Evolutionary conservation across 306 rosid species (phyloP).

Genomic region (Prinsepia uniflora): DNA sequence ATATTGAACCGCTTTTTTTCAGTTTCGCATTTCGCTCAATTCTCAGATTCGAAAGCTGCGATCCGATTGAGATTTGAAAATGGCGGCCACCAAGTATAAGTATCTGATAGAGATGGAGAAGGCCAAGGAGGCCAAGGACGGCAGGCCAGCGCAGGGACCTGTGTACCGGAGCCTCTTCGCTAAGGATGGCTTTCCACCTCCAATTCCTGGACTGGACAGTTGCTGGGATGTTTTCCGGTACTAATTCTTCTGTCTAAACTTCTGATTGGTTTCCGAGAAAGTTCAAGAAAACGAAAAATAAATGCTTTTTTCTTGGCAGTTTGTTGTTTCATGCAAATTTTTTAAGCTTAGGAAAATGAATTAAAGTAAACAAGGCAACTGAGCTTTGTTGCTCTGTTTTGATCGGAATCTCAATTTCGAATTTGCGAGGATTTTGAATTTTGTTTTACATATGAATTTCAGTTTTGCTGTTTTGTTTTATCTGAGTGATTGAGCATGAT

Average conservation of each 20-base stretch:
- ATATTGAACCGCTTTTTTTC: background rate
- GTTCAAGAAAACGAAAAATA: background rate
- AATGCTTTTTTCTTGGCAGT: background rate
- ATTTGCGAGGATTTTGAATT: background rate
- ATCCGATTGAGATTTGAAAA: constrained; percentile 6
- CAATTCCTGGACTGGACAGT: constrained; percentile 52
- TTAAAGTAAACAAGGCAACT: background rate
- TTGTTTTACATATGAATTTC: background rate
- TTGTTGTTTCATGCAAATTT: background rate
- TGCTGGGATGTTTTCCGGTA: constrained; percentile 98
- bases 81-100: constrained; percentile 46
- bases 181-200: constrained; percentile 74
- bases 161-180: constrained; percentile 80
- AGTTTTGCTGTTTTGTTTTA: background rate
- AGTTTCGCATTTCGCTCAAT: background rate
- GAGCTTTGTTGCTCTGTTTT: background rate
- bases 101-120: constrained; percentile 66
- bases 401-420: background rate
- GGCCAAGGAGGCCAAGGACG: constrained; percentile 48
- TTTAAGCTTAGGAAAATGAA: background rate
- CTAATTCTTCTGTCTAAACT: background rate
- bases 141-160: constrained; percentile 65
- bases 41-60: constrained; percentile 4
- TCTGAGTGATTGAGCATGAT: background rate
- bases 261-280: constrained; percentile 9